Evolutionary conservation across 805 yeast species (phyloP).

Genomic region (Priceomyces medius): DNA sequence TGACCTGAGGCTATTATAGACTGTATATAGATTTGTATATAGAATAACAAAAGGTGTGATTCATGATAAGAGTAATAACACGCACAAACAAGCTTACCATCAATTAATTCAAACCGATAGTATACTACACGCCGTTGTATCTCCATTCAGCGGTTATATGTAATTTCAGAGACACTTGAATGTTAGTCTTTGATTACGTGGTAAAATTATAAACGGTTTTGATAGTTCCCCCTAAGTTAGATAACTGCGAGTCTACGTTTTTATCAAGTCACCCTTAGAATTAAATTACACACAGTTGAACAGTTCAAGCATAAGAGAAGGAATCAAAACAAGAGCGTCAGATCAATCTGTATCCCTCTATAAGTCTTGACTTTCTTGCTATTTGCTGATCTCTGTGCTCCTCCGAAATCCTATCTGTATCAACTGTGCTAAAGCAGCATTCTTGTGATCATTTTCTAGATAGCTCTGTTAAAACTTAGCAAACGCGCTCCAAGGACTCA

Average conservation of each 20-base stretch:
- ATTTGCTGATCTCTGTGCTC: not conserved
- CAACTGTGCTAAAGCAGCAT: not conserved
- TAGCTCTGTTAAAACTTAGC: not conserved
- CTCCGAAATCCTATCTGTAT: not conserved
- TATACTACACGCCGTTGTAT: not conserved
- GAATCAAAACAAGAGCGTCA: not conserved
- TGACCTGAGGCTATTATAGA: not conserved
- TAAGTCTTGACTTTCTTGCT: not conserved
- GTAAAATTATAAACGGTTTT: not conserved
- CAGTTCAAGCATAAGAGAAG: not conserved
- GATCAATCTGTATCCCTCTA: not conserved
- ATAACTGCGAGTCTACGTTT: not conserved
- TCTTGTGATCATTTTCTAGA: not conserved
- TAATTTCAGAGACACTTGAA: not conserved
- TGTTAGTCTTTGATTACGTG: constrained; percentile 1
- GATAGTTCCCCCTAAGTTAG: constrained; percentile 1
- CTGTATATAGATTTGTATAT: not conserved
- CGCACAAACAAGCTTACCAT: not conserved
- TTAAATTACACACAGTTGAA: too few relatives aligned
- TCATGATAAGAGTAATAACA: constrained; percentile 2
- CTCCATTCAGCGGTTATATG: not conserved
- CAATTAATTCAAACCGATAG: not conserved
- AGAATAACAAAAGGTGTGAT: constrained; percentile 1
- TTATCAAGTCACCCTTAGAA: too few relatives aligned
- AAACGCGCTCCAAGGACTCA: not conserved